A percentile compares a stretch with the other conserved stretches of the same genome.
Conservation (phyloP, 1,139 yeast species). For the Nadsonia commutata region DNA sequence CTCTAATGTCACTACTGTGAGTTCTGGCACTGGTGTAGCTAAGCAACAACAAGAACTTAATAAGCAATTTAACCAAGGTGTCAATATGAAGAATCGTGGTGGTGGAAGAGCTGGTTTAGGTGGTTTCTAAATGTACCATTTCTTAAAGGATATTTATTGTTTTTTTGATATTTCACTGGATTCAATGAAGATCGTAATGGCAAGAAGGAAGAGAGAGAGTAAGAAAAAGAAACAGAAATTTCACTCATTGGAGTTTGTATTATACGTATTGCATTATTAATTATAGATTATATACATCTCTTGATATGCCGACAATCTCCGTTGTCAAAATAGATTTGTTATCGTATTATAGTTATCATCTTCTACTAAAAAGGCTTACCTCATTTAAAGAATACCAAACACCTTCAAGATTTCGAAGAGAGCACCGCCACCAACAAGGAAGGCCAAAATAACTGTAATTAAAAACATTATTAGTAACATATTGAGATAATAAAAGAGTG, state of each 20-base stretch:
- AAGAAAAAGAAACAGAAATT: too few relatives aligned
- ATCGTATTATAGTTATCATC: too few relatives aligned
- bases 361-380: too few relatives aligned
- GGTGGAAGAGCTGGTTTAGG: slow-evolving; percentile 14
- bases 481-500: not conserved
- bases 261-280: too few relatives aligned
- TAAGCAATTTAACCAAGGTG: slow-evolving; percentile 15
- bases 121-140: slow-evolving; percentile 6
- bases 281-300: too few relatives aligned
- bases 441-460: slow-evolving; percentile 35
- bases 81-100: slow-evolving; percentile 10
- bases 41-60: slow-evolving; percentile 9
- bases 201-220: too few relatives aligned
- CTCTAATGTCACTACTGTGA: slow-evolving; percentile 8
- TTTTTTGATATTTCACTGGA: too few relatives aligned
- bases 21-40: slow-evolving; percentile 4
- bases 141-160: too few relatives aligned
- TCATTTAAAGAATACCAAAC: slow-evolving; percentile 15
- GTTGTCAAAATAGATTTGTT: too few relatives aligned
- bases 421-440: slow-evolving; percentile 75
- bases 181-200: too few relatives aligned
- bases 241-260: too few relatives aligned
- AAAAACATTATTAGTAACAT: slow-evolving; percentile 3
- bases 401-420: slow-evolving; percentile 43
- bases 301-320: too few relatives aligned